Base-by-base conservation (phyloP, 2,329 filamentous ascomycete species). In the Raffaelea ambrosiae region DNA sequence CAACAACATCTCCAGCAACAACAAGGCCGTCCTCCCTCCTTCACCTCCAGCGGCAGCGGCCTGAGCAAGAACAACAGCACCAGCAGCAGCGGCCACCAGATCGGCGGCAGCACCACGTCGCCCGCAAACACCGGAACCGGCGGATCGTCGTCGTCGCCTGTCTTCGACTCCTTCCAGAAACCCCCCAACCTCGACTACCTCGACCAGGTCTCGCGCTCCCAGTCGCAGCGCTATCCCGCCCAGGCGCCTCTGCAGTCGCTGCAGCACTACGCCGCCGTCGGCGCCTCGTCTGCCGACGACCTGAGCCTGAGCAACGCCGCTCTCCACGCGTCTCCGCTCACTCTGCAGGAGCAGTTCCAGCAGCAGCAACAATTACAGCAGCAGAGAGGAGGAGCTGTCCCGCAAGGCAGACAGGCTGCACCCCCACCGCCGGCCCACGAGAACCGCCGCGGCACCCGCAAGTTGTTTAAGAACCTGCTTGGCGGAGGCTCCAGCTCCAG, bases 401-500 rank as follows among this genome's bases (percentile, higher is more conserved):
- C 49, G 49, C 46, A 48, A 49, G 43, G 13, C 13, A 16, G 35
- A 38, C 35, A 38, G 48, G 35, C 53, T 46, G 21, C 51, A 48
- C 58, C 58, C 54, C 58, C 43, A 53, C 53, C 57, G 50, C 59
- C 63, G 43, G 48, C 60, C 41, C 61, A 62, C 46, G 63, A 76
- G 58, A 49, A 57, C 51, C 73, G 74, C 57, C 71, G 72, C 51
- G 75, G 71, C 40, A 71, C 73, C 40, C 70, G 74, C 54, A 74
- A 72, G 57, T 62, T 77, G 52, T 70, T 79, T 61, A 77, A 72
- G 62, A 74, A 70, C 55, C 72, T 79, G 53, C 69, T 78, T 52
- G 65, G 66, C 48, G 66, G 70, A 54, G 67, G 67, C 43, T 61
- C 63, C 58, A 31, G 46, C 38, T 52, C 57, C 56, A 57, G 54